Base-by-base conservation (phyloP, 2,329 filamentous ascomycete genomes). In the Fusarium bactridioides region DNA sequence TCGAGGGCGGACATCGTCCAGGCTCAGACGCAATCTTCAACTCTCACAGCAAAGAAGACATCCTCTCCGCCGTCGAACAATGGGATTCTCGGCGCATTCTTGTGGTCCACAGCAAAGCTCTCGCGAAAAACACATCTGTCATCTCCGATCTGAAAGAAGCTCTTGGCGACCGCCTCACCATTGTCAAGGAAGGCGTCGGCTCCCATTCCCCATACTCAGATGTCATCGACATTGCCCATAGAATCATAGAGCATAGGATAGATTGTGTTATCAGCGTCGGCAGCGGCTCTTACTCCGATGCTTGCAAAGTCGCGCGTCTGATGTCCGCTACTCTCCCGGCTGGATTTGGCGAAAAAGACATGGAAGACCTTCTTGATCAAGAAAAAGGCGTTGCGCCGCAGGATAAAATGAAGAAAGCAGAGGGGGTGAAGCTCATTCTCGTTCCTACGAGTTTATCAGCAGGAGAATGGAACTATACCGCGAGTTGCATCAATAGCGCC, bases 21-120 rank as follows among this genome's bases (percentile, higher is more conserved):
- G 66, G 65, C 8, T 53, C 58, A 0, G 64, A 69, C 5, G 64
- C 64, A 18, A 54, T 69, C 50, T 69, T 69, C 35, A 69, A 69
- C 40, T 69, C 66, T 10, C 66, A 11, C 16, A 69, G 64, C 18
- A 40, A 69, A n/a, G 25, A 57, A 1, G 58, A 58, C 4, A 58
- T 69, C 18, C 29, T 53, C 8, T 4, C 10, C 10, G 50, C 50
- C 1, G 3, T 69, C 3, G n/a, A 58, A 10, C 29, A 53, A 43
- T 69, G 66, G 66, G 9, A 21, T 0, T 54, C 58, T 2, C 10
- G 18, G 11, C 45, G 58, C 4, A 27, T 69, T 3, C n/a, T 69
- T 1, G 51, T 69, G 1, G 64, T 69, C 3, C 45, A 69, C 11
- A 69, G 66, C n/a, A 69, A 35, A 37, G 35, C 66, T 8, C 66